Percentiles rank a stretch among this genome's conserved stretches.
These are phyloP conservation scores for Begonia fuchsioides DNA, from an alignment of 306 rosid species.

Conservation along the genomic window DNA sequence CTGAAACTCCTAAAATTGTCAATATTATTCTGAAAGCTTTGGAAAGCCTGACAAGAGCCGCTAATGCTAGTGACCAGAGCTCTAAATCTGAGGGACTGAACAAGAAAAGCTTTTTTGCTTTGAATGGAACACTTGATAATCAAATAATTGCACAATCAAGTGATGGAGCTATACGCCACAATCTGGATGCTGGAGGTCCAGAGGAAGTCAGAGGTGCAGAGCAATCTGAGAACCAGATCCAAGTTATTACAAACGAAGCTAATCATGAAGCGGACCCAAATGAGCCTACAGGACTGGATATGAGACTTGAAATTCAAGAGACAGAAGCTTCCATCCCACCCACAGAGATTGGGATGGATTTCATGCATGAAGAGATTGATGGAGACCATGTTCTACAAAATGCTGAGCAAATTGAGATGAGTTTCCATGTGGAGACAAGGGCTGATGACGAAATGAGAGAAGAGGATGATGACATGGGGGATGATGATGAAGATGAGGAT, in stretches of 20 bases:
- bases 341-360: conserved; percentile 78
- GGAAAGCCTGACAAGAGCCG: conserved; percentile 89
- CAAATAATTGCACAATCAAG: conserved; percentile 40
- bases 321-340: conserved; percentile 42
- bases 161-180: conserved; percentile 28
- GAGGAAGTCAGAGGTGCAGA: conserved; percentile 36
- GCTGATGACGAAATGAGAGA: conserved; percentile 92
- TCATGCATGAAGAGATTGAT: conserved; percentile 76
- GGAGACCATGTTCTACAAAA: conserved; percentile 65
- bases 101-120: conserved; percentile 53
- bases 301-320: conserved; percentile 64
- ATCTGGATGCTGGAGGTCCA: conserved; percentile 42
- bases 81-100: conserved; percentile 58
- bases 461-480: conserved; percentile 98
- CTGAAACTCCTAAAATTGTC: conserved; percentile 85
- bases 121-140: conserved; percentile 50
- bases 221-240: conserved; percentile 39
- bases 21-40: conserved; percentile 79
- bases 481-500: conserved; percentile 91
- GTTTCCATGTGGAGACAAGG: conserved; percentile 77
- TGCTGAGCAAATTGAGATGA: conserved; percentile 72
- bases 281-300: conserved; percentile 51
- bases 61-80: conserved; percentile 79
- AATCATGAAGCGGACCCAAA: conserved; percentile 27
- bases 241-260: conserved; percentile 36